These are phyloP conservation scores for Patellaria atrata DNA, from an alignment of 495 filamentous ascomycete species.

Conservation along the genomic window DNA sequence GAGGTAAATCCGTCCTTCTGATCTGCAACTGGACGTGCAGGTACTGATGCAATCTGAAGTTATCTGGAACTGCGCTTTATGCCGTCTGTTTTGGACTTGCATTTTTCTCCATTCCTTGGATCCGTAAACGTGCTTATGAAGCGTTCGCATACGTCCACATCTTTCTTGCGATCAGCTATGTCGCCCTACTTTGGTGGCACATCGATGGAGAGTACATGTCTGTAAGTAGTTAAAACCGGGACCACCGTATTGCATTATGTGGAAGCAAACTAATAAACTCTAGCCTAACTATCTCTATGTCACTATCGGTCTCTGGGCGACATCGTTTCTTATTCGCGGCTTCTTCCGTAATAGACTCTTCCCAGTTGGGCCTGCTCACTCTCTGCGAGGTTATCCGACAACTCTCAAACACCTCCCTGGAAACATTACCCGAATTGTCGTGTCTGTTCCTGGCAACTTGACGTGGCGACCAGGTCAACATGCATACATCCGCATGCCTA, in stretches of 20 bases:
- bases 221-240: constrained; percentile 8
- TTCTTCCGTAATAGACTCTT: too few relatives aligned
- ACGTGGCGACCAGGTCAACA: constrained; percentile 14
- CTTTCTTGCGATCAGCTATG: constrained; percentile 7
- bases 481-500: constrained; percentile 8
- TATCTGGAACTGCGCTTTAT: constrained; percentile 9
- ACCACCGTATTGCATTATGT: background rate
- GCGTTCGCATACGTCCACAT: constrained; percentile 9
- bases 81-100: constrained; percentile 6
- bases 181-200: constrained; percentile 11
- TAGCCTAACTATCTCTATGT: constrained; percentile 10
- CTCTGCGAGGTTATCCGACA: constrained; percentile 6
- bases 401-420: constrained; percentile 8
- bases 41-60: too few relatives aligned
- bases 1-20: too few relatives aligned
- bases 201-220: constrained; percentile 14
- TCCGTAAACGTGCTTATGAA: constrained; percentile 7
- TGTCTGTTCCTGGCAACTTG: constrained; percentile 8
- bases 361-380: background rate
- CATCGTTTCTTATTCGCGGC: constrained; percentile 5
- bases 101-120: constrained; percentile 9
- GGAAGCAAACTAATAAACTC: background rate
- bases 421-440: constrained; percentile 6
- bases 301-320: constrained; percentile 2
- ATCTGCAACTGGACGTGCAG: too few relatives aligned